These are phyloP conservation scores for Pleurotus giganteus DNA, from an alignment of 768 basidiomycete genomes.

Conservation along the genomic window DNA sequence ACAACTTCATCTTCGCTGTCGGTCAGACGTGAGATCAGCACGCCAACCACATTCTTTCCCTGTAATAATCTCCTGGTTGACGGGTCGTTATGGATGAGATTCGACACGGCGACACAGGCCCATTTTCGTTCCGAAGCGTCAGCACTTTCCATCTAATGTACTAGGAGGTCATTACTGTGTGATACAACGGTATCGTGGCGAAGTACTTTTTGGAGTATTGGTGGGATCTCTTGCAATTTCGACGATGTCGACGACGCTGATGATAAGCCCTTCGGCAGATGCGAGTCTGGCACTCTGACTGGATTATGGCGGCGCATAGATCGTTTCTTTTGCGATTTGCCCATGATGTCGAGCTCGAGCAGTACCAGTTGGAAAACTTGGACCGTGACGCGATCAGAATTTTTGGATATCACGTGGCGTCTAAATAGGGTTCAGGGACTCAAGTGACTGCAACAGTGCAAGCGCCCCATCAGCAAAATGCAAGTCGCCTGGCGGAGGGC, in stretches of 20 bases:
- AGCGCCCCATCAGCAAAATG: no score
- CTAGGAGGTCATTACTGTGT: neutral
- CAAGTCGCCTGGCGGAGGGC: no score
- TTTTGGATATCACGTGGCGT: neutral
- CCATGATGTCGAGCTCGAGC: constrained; percentile 51
- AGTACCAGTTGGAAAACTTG: neutral
- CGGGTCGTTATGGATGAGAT: constrained; percentile 92
- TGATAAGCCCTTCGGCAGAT: constrained; percentile 80
- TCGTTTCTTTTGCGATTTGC: constrained; percentile 89
- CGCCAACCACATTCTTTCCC: constrained; percentile 87
- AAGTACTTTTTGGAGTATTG: constrained; percentile 86
- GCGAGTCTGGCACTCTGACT: constrained; percentile 89
- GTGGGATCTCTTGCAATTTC: constrained; percentile 77
- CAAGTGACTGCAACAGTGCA: neutral
- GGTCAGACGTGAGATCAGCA: constrained; percentile 80
- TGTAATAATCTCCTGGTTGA: constrained; percentile 88
- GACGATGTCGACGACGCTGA: constrained; percentile 70
- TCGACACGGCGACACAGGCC: constrained; percentile 96
- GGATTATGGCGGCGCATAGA: constrained; percentile 89
- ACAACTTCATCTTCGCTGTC: constrained; percentile 90
- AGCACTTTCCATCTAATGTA: constrained; percentile 63
- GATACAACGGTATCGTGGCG: neutral
- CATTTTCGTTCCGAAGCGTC: constrained; percentile 85
- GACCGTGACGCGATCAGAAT: neutral
- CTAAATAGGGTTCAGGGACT: neutral